Evolutionary conservation across 305 asterid genomes (phyloP).

Genomic region (Fraxinus ornus): DNA sequence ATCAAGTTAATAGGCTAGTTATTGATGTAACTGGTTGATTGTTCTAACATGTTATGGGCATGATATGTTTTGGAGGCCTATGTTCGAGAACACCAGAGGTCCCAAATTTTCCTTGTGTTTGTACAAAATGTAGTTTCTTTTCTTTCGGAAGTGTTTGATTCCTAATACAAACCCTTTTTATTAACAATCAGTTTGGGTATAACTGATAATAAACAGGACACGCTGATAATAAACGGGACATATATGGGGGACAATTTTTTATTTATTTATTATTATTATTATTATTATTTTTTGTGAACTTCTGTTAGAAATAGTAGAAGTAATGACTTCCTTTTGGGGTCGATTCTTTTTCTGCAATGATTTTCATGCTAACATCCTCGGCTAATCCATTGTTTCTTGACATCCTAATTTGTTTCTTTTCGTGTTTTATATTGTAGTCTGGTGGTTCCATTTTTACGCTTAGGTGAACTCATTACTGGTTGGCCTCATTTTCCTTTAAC

Average conservation of each 20-base stretch:
- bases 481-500: constrained; percentile 88
- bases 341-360: neutral
- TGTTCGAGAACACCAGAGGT: too few species aligned
- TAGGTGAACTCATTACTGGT: constrained; percentile 79
- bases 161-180: neutral
- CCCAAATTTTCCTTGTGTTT: neutral
- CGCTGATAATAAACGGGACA: neutral
- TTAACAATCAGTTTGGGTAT: neutral
- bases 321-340: neutral
- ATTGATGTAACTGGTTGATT: neutral
- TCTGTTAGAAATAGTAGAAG: neutral
- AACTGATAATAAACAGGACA: neutral
- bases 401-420: constrained; percentile 8
- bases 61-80: too few species aligned
- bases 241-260: neutral
- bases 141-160: neutral
- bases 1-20: neutral
- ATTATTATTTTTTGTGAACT: neutral
- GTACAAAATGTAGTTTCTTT: neutral
- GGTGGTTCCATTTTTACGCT: constrained; percentile 78
- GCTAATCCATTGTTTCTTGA: constrained; percentile 9
- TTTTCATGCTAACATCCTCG: neutral
- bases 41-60: constrained; percentile 12
- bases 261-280: too few species aligned
- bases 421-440: constrained; percentile 45